Evolutionary conservation across 345 rosid genomes (phyloP).

Genomic region (Eutrema heterophyllum): DNA sequence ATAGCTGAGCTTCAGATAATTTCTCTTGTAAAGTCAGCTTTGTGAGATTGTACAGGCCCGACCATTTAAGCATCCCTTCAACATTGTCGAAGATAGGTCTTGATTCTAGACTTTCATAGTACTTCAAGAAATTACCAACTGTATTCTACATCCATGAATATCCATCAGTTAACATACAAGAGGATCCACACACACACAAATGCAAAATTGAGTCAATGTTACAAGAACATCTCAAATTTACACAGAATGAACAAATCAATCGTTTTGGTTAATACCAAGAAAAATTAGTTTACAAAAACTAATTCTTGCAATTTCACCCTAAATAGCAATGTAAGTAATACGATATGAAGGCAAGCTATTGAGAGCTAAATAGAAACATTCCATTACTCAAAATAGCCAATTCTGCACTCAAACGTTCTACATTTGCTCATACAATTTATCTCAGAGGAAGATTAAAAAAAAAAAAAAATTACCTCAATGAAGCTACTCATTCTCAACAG

Average conservation of each 20-base stretch:
- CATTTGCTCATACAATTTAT: too few relatives aligned
- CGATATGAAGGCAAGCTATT: too few relatives aligned
- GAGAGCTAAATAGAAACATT: too few relatives aligned
- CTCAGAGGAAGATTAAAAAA: too few relatives aligned
- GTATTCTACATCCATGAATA: slow-evolving; percentile 42
- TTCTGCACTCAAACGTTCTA: too few relatives aligned
- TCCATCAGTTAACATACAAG: neutral
- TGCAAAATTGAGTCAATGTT: neutral
- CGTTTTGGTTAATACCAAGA: too few relatives aligned
- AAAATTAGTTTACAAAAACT: too few relatives aligned
- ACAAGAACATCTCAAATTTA: neutral
- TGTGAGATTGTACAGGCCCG: slow-evolving; percentile 74
- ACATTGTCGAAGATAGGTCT: slow-evolving; percentile 78
- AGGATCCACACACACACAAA: neutral
- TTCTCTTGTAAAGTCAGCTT: slow-evolving; percentile 52
- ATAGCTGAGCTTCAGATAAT: slow-evolving; percentile 39
- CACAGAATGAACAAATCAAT: neutral
- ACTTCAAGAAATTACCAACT: slow-evolving; percentile 66
- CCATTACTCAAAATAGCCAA: too few relatives aligned
- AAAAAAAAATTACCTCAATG: slow-evolving; percentile 43
- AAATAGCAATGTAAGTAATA: too few relatives aligned
- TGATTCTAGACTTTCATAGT: slow-evolving; percentile 51
- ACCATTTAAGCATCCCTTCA: slow-evolving; percentile 91
- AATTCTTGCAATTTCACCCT: too few relatives aligned
- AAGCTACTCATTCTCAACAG: slow-evolving; percentile 63